A percentile compares a stretch with the other conserved stretches of the same genome.
These are phyloP conservation scores for Coemansia brasiliensis DNA, from an alignment of 192 early-diverging fungal species.

Conservation along the genomic window DNA sequence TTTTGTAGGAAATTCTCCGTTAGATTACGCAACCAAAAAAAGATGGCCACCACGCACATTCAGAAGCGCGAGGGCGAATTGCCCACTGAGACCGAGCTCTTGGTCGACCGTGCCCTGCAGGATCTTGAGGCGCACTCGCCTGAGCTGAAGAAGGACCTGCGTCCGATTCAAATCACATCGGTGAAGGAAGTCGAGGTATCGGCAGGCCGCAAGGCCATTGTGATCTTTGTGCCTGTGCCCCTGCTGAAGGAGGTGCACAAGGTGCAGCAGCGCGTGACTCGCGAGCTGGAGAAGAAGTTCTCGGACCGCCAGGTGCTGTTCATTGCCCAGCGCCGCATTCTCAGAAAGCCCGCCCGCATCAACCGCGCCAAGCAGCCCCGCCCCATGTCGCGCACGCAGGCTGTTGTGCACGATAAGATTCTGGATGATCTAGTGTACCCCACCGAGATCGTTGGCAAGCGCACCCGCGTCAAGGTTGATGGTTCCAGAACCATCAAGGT, in stretches of 20 bases:
- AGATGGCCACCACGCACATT: constrained; percentile 57
- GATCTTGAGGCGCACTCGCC: constrained; percentile 94
- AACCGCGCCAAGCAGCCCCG: constrained; percentile 89
- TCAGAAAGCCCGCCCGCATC: constrained; percentile 88
- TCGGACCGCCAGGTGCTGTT: constrained; percentile 98
- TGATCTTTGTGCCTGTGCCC: constrained; percentile 97
- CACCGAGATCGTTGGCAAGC: constrained; percentile 98
- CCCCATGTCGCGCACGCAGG: constrained; percentile 95
- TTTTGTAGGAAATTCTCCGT: constrained; percentile 1
- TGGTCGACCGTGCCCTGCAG: constrained; percentile 93
- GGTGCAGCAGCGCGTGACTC: constrained; percentile 92
- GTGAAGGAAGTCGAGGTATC: constrained; percentile 98
- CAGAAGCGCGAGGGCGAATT: constrained; percentile 53
- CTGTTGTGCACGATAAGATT: constrained; percentile 93
- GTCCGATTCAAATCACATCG: constrained; percentile 88
- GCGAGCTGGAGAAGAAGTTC: constrained; percentile 99
- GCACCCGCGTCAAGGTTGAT: constrained; percentile 94
- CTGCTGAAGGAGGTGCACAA: constrained; percentile 93
- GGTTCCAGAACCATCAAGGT: constrained; percentile 94
- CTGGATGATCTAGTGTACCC: constrained; percentile 98
- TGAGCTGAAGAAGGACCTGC: constrained; percentile 96
- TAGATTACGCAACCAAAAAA: constrained; percentile 1
- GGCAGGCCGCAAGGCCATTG: constrained; percentile 93
- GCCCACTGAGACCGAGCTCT: constrained; percentile 84
- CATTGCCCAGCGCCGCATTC: constrained; percentile 91